A percentile compares a stretch with the other conserved stretches of the same genome.
Evolutionary conservation across 2,329 filamentous ascomycete genomes (phyloP).

Genomic region (Colletotrichum euphorbiae): DNA sequence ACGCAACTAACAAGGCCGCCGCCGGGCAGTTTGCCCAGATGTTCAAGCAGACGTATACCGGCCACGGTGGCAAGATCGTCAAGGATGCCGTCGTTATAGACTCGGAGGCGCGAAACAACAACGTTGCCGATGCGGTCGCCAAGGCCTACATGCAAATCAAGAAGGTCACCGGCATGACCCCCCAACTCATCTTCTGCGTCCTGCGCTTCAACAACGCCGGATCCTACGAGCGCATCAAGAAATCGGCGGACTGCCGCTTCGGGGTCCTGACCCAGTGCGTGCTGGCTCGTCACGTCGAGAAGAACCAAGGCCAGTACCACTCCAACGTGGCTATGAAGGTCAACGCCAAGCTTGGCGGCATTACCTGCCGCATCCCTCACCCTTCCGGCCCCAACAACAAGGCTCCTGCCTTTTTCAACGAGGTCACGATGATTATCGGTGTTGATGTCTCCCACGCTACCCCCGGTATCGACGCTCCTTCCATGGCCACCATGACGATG

Average conservation of each 20-base stretch:
- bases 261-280: constrained; percentile 88
- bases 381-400: constrained; percentile 35
- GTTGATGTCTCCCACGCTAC: constrained; percentile 90
- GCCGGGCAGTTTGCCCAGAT: constrained; percentile 65
- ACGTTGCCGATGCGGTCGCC: constrained; percentile 64
- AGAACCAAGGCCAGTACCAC: constrained; percentile 83
- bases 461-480: constrained; percentile 74
- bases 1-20: constrained; percentile 65
- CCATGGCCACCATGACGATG: constrained; percentile 88
- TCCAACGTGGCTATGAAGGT: constrained; percentile 98
- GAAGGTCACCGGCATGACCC: constrained; percentile 64
- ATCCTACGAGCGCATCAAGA: constrained; percentile 88
- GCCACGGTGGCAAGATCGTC: constrained; percentile 59
- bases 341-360: constrained; percentile 92
- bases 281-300: constrained; percentile 75
- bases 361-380: constrained; percentile 66
- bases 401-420: constrained; percentile 52
- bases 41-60: constrained; percentile 60
- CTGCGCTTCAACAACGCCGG: constrained; percentile 77
- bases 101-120: constrained; percentile 45
- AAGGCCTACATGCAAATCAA: constrained; percentile 67
- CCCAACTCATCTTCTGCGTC: constrained; percentile 85
- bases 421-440: constrained; percentile 73
- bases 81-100: constrained; percentile 49
- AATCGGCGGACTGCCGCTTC: constrained; percentile 85